Base-by-base conservation (phyloP, 768 basidiomycete species). In the Butyriboletus loyo region DNA sequence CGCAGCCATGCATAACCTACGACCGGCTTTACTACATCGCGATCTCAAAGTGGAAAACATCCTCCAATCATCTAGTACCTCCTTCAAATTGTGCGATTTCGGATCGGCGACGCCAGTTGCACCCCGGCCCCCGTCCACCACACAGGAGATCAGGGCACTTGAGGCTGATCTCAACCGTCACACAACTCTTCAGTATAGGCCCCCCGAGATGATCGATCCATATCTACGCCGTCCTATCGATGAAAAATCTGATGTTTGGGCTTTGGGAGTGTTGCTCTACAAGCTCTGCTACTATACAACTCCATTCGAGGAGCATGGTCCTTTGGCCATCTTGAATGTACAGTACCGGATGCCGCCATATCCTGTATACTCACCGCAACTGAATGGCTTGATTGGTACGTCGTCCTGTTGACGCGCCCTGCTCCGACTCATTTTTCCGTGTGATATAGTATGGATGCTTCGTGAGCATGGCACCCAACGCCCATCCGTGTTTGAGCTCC, bases 21-120 rank as follows among this genome's bases (percentile, higher is more conserved):
- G 86, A 22, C 93, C 93, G 5, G 82, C 97, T 21, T 78, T 99
- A 43, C 77, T 99, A 22, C 97, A 99, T 66, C 91, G 97, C 37
- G 97, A 99, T 73, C 83, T 99, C 66, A 99, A 99, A 73, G 95
- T 99, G 31, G 97, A 99, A 70, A 99, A 99, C 70, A 98, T 99
- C 61, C 82, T 99, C 1, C 91, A 96, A 65, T 85, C 92, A 7
- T 85, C 87, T 3, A 70, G 82, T 1, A 86, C 89, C 1, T 85
- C 84, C 0, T 99, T 85, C 79, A 99, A 99, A 69, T 78, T 99
- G 8, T 99, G 97, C 69, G 97, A 99, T 69, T 99, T 99, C 72
- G 97, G 97, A 43, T 97, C 93, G 30, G 89, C 96, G 2, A 86
- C 88, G 0, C 80, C 84, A 2, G 86, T 94, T 21, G 73, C 85